Evolutionary conservation across 495 filamentous ascomycete species (phyloP).

Genomic region (Copromyces sp.): DNA sequence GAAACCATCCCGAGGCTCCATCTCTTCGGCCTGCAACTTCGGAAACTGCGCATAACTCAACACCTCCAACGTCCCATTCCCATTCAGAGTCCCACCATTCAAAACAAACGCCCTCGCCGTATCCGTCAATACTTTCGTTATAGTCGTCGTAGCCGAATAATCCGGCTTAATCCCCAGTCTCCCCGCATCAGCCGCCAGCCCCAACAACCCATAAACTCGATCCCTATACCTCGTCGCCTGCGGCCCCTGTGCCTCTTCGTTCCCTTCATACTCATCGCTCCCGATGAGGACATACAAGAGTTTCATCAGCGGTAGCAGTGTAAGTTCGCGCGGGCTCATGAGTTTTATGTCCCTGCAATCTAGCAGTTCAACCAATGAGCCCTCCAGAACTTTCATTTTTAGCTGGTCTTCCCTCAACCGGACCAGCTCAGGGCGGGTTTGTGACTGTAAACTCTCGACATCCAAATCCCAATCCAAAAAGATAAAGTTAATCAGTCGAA

Average conservation of each 20-base stretch:
- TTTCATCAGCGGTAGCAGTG: background rate
- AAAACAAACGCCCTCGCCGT: constrained; percentile 6
- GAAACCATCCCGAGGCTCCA: background rate
- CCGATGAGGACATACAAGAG: background rate
- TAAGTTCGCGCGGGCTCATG: background rate
- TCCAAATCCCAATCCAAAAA: background rate
- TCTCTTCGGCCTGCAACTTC: background rate
- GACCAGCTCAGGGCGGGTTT: no score
- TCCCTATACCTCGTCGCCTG: constrained; percentile 1
- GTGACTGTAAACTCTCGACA: no score
- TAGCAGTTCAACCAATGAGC: no score
- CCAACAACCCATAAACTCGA: constrained; percentile 4
- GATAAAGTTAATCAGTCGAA: background rate
- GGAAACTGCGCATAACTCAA: constrained; percentile 6
- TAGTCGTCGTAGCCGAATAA: background rate
- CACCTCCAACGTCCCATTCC: background rate
- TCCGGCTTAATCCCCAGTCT: constrained; percentile 3
- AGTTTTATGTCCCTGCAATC: background rate
- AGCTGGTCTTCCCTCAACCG: no score
- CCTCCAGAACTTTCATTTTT: no score
- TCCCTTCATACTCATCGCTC: background rate
- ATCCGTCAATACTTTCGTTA: background rate
- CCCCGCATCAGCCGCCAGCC: constrained; percentile 6
- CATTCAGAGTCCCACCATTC: background rate
- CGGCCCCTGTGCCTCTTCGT: background rate